Evolutionary conservation across 345 rosid genomes (phyloP).

Genomic region (Citrus unshiu): DNA sequence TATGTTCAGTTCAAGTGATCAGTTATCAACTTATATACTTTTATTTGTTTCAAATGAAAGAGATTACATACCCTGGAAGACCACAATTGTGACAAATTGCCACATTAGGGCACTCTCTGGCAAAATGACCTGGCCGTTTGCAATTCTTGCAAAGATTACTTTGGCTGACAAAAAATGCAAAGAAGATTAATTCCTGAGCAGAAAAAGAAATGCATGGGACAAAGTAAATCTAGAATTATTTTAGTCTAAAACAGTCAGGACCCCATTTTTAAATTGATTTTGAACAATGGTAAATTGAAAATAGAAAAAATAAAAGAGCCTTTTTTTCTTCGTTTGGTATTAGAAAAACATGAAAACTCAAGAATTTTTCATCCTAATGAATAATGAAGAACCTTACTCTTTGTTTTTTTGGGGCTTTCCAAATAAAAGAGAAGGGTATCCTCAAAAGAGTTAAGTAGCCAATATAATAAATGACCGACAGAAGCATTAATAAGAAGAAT

Average conservation of each 20-base stretch:
- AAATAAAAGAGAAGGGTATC: background rate
- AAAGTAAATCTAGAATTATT: background rate
- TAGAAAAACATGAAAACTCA: background rate
- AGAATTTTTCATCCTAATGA: background rate
- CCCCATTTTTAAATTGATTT: background rate
- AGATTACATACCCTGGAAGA: constrained; percentile 75
- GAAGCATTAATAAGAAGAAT: background rate
- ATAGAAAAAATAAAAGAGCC: no score
- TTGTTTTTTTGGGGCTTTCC: background rate
- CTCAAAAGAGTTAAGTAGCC: background rate
- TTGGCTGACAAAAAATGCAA: constrained; percentile 52
- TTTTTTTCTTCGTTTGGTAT: no score
- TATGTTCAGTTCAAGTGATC: background rate
- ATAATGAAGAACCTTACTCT: background rate
- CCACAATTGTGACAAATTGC: constrained; percentile 97
- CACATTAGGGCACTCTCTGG: constrained; percentile 95
- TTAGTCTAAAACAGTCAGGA: background rate
- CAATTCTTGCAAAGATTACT: constrained; percentile 95
- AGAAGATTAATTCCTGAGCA: constrained; percentile 13
- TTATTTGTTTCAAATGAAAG: background rate
- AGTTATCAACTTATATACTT: background rate
- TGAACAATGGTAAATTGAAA: background rate
- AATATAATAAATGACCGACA: background rate
- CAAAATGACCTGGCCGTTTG: constrained; percentile 94
- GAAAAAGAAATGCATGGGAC: background rate